phyloP scores from a whole-genome alignment of 2,329 filamentous ascomycete genomes.

The Myotisia sp. region DNA sequence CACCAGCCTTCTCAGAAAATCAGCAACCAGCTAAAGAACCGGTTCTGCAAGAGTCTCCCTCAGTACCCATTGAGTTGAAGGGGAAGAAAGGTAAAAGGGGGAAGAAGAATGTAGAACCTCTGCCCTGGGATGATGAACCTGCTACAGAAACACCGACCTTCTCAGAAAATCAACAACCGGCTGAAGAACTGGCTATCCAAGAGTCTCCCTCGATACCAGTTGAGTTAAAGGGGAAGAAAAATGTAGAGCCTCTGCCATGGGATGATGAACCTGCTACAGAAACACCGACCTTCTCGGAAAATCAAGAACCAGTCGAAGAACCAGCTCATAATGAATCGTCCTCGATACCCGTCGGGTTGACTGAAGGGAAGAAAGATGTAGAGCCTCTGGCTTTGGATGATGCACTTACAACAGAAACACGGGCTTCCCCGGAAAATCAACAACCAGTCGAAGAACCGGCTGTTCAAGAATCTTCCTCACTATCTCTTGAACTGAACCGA shows the following conservation, averaged over 20 bases:
- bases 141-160: not conserved
- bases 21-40: not conserved
- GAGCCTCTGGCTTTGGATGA: not conserved
- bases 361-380: not conserved
- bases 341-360: not conserved
- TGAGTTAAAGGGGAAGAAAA: not conserved
- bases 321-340: not conserved
- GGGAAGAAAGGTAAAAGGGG: slow-evolving; percentile 6
- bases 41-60: not conserved
- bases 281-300: not conserved
- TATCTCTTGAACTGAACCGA: not conserved
- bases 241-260: not conserved
- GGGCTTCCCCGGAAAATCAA: not conserved
- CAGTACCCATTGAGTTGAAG: slow-evolving; percentile 1
- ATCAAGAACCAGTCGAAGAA: not conserved
- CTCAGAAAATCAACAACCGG: not conserved
- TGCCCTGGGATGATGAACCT: not conserved
- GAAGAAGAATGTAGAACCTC: slow-evolving; percentile 1
- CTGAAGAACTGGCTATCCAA: not conserved
- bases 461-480: not conserved
- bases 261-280: not conserved
- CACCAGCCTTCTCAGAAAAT: too few species aligned
- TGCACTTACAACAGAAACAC: not conserved
- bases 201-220: not conserved
- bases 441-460: slow-evolving; percentile 4